Evolutionary conservation across 371 early-diverging fungal genomes (phyloP), one percentile per base, ranked within the genome.

Genomic region (Lichtheimia ramosa): DNA sequence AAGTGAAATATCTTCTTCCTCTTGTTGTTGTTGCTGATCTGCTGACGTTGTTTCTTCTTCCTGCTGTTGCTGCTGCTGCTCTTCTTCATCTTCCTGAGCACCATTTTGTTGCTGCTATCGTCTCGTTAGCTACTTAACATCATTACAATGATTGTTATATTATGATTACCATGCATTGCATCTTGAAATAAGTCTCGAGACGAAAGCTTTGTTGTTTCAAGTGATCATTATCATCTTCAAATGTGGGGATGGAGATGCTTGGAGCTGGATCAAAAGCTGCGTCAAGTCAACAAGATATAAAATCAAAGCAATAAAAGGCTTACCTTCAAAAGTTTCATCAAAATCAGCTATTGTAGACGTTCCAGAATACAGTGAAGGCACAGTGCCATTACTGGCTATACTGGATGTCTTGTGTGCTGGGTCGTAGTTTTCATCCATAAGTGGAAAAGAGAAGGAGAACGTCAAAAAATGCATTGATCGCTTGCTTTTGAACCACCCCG

Each of bases 371-470:
- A 46, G 46, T 18, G 46, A 46, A 46, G 46, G 46, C 46, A 46
- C 46, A 21, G 46, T 46, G 46, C 46, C 46, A 46, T 46, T 46
- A 21, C 46, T 46, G 46, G 46, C 46, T 4, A 46, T 46, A 21
- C 46, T 46, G 46, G 46, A 46, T 46, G 46, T 46, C 21, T 46
- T 46, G 46, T 46, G 46, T 21, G 46, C n/a, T 46, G 46, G 46
- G 46, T 46, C 46, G 46, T 46, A 46, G n/a, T 46, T n/a, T 18
- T 46, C 46, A 46, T 46, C 46, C 46, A 46, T 46, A 21, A 18
- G 46, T 46, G 46, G 18, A 46, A n/a, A 46, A 46, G 46, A 46
- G 21, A 46, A 46, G 46, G 21, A 46, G 46, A 46, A 21, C n/a
- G 46, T n/a, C 18, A 21, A 46, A 46, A 46, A 46, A 16, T 46